Evolutionary conservation across 345 rosid genomes (phyloP).

Genomic region (Syzygium aqueum): DNA sequence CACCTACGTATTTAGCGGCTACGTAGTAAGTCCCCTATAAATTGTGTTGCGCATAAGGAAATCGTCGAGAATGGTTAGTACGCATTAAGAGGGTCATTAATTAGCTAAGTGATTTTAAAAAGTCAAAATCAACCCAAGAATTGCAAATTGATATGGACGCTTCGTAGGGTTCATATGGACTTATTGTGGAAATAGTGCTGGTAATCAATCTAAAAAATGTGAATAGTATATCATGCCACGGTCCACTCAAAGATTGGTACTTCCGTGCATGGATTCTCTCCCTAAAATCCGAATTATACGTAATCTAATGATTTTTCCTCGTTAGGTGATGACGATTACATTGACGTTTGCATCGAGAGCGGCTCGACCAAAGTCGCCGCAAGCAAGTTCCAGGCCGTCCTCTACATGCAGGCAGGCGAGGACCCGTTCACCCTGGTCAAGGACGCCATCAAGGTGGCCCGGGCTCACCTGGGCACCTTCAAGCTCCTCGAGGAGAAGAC

Average conservation of each 20-base stretch:
- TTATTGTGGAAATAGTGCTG: not conserved
- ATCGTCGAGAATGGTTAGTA: not conserved
- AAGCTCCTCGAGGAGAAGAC: conserved; percentile 32
- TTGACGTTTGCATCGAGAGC: conserved; percentile 32
- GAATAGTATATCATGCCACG: not conserved
- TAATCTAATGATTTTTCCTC: not conserved
- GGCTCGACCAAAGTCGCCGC: conserved; percentile 25
- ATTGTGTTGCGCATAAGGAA: not conserved
- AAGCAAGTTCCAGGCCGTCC: conserved; percentile 7
- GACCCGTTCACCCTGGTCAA: conserved; percentile 26
- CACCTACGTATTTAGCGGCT: not conserved
- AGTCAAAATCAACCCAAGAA: not conserved
- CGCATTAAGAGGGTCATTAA: not conserved
- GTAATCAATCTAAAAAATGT: not conserved
- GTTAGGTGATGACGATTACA: not conserved
- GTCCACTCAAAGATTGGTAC: not conserved
- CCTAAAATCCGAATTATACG: not conserved
- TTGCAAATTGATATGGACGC: not conserved
- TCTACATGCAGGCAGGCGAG: conserved; percentile 23
- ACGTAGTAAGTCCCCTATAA: not conserved
- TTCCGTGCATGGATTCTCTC: not conserved
- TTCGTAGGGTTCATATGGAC: not conserved
- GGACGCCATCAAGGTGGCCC: conserved; percentile 28
- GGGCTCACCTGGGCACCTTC: conserved; percentile 27
- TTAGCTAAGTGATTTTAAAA: not conserved